A percentile compares a stretch with the other conserved stretches of the same genome.
Evolutionary conservation across 208 protist species (phyloP).

Genomic region (Wallacemonas rigidus): DNA sequence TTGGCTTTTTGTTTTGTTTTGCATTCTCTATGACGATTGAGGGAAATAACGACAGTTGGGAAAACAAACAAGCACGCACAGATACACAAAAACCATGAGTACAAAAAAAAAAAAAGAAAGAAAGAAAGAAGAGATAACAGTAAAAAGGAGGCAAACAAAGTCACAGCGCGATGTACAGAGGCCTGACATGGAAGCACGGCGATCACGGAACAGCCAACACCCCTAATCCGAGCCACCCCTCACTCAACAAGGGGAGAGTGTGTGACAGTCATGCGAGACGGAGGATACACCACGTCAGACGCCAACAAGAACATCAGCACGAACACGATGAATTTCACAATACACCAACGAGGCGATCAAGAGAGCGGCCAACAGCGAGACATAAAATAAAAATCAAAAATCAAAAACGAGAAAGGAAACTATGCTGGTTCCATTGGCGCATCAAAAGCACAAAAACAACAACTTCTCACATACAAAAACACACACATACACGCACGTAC

Average conservation of each 20-base stretch:
- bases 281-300: no score
- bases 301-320: no score
- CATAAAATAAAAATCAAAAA: conserved; percentile 20
- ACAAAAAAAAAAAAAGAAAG: background rate
- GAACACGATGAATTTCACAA: background rate
- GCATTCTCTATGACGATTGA: background rate
- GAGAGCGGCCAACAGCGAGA: background rate
- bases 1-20: conserved; percentile 2
- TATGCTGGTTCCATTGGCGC: conserved; percentile 10
- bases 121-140: background rate
- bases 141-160: no score
- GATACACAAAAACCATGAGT: background rate
- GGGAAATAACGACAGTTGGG: background rate
- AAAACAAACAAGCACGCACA: conserved; percentile 1
- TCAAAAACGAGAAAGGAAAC: conserved; percentile 16
- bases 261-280: no score
- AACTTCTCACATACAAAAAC: background rate
- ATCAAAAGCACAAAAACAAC: background rate
- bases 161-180: no score
- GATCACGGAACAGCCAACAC: no score
- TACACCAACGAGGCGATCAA: background rate
- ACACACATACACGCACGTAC: background rate
- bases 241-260: no score
- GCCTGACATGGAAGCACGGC: no score
- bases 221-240: no score